Evolutionary conservation across 2,329 filamentous ascomycete species (phyloP).

Genomic region (Chalaropsis thielavioides): DNA sequence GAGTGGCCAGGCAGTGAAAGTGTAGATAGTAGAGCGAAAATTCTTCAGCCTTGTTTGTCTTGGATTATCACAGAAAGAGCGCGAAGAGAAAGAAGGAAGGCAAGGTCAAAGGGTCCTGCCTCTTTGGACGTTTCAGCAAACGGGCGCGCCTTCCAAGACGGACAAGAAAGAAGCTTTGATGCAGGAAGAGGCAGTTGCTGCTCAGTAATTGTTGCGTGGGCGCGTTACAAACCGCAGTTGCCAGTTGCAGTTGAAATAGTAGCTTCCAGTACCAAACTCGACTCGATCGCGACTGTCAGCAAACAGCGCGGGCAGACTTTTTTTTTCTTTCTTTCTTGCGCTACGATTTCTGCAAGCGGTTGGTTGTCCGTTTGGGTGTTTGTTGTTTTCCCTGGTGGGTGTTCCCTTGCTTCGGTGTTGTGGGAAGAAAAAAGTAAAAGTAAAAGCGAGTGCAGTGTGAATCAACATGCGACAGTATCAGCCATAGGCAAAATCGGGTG

Average conservation of each 20-base stretch:
- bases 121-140: conserved; percentile 1
- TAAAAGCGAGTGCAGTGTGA: background rate
- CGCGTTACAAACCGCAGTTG: background rate
- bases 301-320: too few species aligned
- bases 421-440: background rate
- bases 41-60: background rate
- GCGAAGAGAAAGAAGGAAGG: background rate
- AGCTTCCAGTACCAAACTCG: too few species aligned
- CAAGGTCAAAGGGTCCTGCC: background rate
- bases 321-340: too few species aligned
- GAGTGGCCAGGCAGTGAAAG: background rate
- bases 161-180: background rate
- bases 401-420: background rate
- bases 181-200: background rate
- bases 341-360: too few species aligned
- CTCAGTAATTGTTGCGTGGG: too few species aligned
- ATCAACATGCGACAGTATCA: background rate
- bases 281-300: background rate
- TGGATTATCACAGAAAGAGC: background rate
- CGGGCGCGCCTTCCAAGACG: background rate
- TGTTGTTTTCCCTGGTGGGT: background rate
- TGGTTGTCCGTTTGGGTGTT: background rate
- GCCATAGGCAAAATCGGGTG: background rate
- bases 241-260: background rate
- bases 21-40: background rate